Conservation (phyloP, 352 stramenopile species). For the Aphanomyces cochlioides region DNA sequence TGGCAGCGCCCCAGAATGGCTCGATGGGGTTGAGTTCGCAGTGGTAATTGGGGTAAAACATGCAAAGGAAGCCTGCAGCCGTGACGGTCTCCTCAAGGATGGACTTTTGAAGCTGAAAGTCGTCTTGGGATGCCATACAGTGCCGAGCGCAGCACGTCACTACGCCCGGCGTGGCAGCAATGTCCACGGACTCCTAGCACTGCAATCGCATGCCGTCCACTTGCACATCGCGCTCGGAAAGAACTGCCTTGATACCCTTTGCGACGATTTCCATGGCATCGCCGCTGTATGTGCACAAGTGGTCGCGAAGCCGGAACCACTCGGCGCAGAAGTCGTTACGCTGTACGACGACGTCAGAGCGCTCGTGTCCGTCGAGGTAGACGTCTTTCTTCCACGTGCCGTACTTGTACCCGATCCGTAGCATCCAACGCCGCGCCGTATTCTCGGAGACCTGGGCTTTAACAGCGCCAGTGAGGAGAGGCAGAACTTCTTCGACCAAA, state of each 20-base stretch:
- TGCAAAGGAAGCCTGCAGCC: background rate
- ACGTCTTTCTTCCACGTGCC: constrained; percentile 7
- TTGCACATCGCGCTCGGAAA: background rate
- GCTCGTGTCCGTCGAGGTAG: background rate
- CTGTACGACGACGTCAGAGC: background rate
- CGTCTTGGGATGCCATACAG: constrained; percentile 1
- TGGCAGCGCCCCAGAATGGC: constrained; percentile 1
- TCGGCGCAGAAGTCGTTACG: background rate
- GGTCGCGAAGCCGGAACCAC: background rate
- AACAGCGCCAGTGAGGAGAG: background rate
- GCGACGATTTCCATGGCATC: background rate
- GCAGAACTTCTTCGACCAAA: background rate
- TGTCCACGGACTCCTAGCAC: background rate
- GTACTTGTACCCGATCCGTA: constrained; percentile 8
- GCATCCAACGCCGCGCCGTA: constrained; percentile 9
- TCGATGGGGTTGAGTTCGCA: constrained; percentile 12
- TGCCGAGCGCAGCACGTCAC: constrained; percentile 11
- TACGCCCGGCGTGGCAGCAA: background rate
- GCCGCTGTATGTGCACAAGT: background rate
- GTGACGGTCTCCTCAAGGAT: constrained; percentile 3
- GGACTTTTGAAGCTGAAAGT: constrained; percentile 9
- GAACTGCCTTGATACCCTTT: constrained; percentile 8
- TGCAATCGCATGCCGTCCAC: background rate
- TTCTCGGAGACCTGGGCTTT: background rate
- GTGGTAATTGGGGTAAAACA: constrained; percentile 17